phyloP scores from a whole-genome alignment of 805 yeast species.

The Debaryomyces prosopidis region DNA sequence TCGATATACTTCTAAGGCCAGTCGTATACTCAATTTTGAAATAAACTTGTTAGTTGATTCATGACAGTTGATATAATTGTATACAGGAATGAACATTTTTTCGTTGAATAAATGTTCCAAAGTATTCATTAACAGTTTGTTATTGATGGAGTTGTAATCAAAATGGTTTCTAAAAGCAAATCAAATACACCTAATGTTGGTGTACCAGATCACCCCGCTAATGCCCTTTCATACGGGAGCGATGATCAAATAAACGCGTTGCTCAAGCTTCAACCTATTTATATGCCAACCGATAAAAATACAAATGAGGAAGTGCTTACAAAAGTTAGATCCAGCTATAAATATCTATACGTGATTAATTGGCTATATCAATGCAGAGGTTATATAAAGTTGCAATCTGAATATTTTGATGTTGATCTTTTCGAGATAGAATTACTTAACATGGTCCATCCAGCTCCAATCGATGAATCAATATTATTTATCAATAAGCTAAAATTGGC shows the following conservation, averaged over 20 bases:
- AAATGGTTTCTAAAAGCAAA: constrained; percentile 10
- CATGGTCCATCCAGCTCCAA: constrained; percentile 31
- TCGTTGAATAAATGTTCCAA: too few species aligned
- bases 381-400: constrained; percentile 48
- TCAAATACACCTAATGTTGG: constrained; percentile 5
- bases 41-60: too few species aligned
- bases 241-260: constrained; percentile 18
- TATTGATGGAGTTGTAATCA: not conserved
- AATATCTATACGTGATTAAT: constrained; percentile 39
- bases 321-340: constrained; percentile 17
- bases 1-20: too few species aligned
- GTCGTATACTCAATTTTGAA: too few species aligned
- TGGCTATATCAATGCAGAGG: constrained; percentile 60
- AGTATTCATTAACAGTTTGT: too few species aligned
- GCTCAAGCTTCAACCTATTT: constrained; percentile 18
- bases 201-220: constrained; percentile 11
- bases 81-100: too few species aligned
- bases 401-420: constrained; percentile 56
- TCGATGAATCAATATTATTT: constrained; percentile 36
- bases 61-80: too few species aligned
- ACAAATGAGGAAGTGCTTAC: constrained; percentile 9
- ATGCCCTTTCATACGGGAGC: constrained; percentile 11
- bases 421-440: constrained; percentile 61
- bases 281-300: constrained; percentile 17
- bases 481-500: constrained; percentile 44